Base-by-base conservation (phyloP, 2,329 filamentous ascomycete genomes). In the Fusarium odoratissimum region DNA sequence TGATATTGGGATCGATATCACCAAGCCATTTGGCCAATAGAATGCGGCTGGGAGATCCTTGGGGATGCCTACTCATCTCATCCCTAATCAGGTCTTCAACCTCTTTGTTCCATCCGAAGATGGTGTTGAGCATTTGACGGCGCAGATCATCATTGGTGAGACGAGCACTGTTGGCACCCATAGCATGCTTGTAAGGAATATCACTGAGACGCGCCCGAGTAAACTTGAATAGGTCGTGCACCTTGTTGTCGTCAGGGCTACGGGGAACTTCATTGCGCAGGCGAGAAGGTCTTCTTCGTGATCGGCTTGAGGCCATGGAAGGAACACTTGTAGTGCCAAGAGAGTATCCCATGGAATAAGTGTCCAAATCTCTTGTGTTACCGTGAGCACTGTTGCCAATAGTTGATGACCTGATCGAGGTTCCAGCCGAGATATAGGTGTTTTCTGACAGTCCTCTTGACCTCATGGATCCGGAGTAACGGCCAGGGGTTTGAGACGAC, bases 61-160 rank as follows among this genome's bases (percentile, higher is more conserved):
- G 82, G 4, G 90, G 86, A 78, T 97, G 94, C 25, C 92, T 89
- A 68, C 86, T 88, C 84, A 97, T 86, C 81, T 99, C 96, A 80
- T 98, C 95, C 14, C 91, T 89, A 60, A 99, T 90, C 54, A 99
- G 83, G 48, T 91, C 91, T 49, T 94, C 89, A 44, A 95, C 91
- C 75, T 97, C 94, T 61, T 91, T 91, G 58, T 95, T 91, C 95
- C 96, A 99, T 6, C 96, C 96, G 81, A 99, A 99, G 4, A 99
- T 95, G 10, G 95, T 92, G 74, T 89, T 93, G 8, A 99, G 87
- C 95, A 99, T 98, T 81, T 98, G 95, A 51, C 88, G 89, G 52
- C 95, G 91, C 48, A 98, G 87, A 74, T 97, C 92, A 75, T 98
- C 92, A 68, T 91, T 91, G 6, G 92, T 93, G 30, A 94, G 82